Evolutionary conservation across 2,329 filamentous ascomycete species (phyloP), one percentile per base, ranked within the genome.

Genomic region (Paracamarosporium sp.): DNA sequence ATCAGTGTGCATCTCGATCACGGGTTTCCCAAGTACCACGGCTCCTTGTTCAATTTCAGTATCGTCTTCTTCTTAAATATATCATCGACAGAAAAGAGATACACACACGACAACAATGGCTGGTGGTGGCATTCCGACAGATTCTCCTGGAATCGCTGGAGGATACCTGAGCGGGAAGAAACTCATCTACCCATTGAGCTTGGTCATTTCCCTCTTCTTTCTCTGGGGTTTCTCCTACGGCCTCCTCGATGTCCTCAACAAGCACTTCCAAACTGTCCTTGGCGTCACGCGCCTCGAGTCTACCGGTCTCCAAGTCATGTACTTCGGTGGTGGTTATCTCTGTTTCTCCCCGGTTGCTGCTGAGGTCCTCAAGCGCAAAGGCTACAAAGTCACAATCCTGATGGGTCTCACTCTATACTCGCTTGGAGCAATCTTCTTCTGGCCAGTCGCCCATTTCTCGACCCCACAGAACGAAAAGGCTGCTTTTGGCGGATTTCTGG

Each of bases 171-270:
- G 35, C n/a, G 51, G 51, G n/a, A 54, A 54, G 41, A 45, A 45
- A 11, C 51, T 54, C 44, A 54, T 50, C 47, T 40, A 36, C n/a
- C 47, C 47, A 5, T 25, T 50, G 47, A 50, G 47, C 47, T 50
- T 50, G 35, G 91, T 94, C 17, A 90, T 90, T 2, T 84, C 92
- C 8, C 80, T 96, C 0, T 95, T 96, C 76, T 87, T 96, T 62
- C 80, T 96, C 3, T 95, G 91, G 92, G 92, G 92, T 0, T 88
- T 96, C 55, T 92, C 91, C 0, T 96, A 96, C 65, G 92, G 92
- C 1, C 82, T 96, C 2, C 81, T 96, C 5, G 91, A 93, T 68
- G 89, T 88, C 0, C 82, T 96, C 24, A 95, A 95, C 72, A 83
- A 82, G 35, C 86, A 86, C 30, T 86, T 91, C 50, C 85, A 87